A percentile compares a stretch with the other conserved stretches of the same genome.
Conservation (phyloP, 352 stramenopile genomes). For the Thalassiosira exigua region DNA sequence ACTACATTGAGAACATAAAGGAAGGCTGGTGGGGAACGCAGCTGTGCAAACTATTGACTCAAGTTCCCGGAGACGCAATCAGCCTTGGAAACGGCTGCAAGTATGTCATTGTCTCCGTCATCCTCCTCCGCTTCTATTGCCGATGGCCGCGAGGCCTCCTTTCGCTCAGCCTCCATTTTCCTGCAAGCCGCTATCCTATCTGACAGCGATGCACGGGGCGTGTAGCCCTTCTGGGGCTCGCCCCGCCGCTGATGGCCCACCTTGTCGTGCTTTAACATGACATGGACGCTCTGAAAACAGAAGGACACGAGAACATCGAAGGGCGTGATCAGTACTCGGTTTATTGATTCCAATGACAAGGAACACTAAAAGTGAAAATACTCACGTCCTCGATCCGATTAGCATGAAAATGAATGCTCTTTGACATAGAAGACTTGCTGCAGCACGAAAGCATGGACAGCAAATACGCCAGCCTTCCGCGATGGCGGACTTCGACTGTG, state of each 20-base stretch:
- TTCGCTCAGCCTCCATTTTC: slow-evolving; percentile 20
- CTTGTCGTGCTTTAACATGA: slow-evolving; percentile 43
- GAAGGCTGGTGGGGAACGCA: background rate
- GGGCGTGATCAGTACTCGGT: background rate
- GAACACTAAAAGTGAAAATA: background rate
- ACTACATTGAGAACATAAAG: background rate
- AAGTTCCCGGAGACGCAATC: background rate
- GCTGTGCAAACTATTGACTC: background rate
- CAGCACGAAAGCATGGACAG: slow-evolving; percentile 3
- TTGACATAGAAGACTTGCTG: background rate
- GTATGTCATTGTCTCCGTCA: slow-evolving; percentile 8
- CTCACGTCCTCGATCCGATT: background rate
- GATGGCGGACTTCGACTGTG: too few species aligned
- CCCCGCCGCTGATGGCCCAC: slow-evolving; percentile 4
- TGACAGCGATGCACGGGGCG: slow-evolving; percentile 8
- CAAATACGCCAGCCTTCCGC: background rate
- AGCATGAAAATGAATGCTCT: background rate
- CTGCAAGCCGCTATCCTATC: slow-evolving; percentile 14
- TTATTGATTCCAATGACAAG: slow-evolving; percentile 1
- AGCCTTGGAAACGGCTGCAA: background rate
- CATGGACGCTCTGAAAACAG: slow-evolving; percentile 33
- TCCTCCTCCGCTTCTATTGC: slow-evolving; percentile 1
- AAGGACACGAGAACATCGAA: background rate
- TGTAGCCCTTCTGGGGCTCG: background rate
- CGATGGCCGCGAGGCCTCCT: too few species aligned